Base-by-base conservation (phyloP, 257 asterid species). In the Ilex asprella region DNA sequence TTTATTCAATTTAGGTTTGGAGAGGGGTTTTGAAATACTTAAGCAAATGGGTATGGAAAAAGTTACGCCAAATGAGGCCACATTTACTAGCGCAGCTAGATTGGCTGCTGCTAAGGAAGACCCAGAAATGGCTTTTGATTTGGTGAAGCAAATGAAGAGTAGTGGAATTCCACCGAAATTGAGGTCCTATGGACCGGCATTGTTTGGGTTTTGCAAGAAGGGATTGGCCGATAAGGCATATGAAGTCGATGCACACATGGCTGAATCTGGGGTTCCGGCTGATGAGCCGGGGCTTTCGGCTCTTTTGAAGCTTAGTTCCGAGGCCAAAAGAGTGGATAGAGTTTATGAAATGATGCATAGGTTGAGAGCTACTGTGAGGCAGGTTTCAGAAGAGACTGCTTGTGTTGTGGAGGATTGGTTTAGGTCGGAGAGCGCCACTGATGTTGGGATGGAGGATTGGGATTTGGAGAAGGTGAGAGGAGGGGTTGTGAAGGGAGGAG, bases 141-240 rank as follows among this genome's bases (percentile, higher is more conserved):
- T 93, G 64, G 80, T 93, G 70, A 93, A 85, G 80, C 76, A 73
- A 67, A 93, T 89, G 96, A 86, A 78, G 77, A 77, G 64, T 55
- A 76, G 75, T 43, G 87, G 87, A 27, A 81, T 87, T 65, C 71
- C 54, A 46, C 96, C 99, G 2, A 93, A 70, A 67, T 61, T 89
- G 81, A 86, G 99, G 78, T 93, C 99, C 2, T 93, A 93, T 54
- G 95, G 89, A 31, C 97, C 96, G 3, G 94, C 99, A 10, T 73
- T 93, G 68, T 76, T 82, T 58, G 99, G 96, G 16, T 93, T 87
- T 62, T 84, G 95, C 67, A 68, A 79, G 56, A 81, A 82, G 52
- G 81, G 83, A 56, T 68, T 86, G 86, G 79, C 94, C 35, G 88
- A 84, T 55, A 69, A 81, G 80, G 99, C 99, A 0, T 93, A 76